Conservation (phyloP, 2,329 filamentous ascomycete genomes). For the Aaosphaeria pasadenensis region DNA sequence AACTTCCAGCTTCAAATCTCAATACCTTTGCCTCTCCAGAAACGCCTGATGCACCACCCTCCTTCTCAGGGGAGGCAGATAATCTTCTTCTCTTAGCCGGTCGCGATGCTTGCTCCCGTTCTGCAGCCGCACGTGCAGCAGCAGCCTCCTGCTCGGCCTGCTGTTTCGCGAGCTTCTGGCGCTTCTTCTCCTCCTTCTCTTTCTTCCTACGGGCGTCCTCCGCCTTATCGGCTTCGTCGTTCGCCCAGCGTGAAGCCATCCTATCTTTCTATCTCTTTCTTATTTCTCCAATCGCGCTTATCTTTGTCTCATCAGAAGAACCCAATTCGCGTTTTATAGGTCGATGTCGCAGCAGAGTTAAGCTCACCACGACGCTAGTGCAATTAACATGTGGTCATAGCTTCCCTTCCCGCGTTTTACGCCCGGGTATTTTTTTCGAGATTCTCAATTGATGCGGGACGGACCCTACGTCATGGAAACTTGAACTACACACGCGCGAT, state of each 20-base stretch:
- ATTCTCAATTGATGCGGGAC: slow-evolving; percentile 5
- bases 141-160: slow-evolving; percentile 59
- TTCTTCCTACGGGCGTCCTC: slow-evolving; percentile 69
- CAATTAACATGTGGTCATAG: slow-evolving; percentile 26
- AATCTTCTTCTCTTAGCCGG: slow-evolving; percentile 62
- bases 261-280: neutral
- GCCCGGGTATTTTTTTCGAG: slow-evolving; percentile 21
- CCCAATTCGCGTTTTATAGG: too few species aligned
- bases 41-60: slow-evolving; percentile 11
- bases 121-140: slow-evolving; percentile 18
- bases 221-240: slow-evolving; percentile 76
- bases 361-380: neutral
- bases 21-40: slow-evolving; percentile 57
- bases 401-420: slow-evolving; percentile 12
- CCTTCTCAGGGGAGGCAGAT: slow-evolving; percentile 43
- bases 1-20: slow-evolving; percentile 66
- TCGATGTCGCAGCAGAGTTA: neutral
- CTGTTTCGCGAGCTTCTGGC: slow-evolving; percentile 77
- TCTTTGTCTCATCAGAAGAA: too few species aligned
- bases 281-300: neutral
- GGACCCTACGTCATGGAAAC: slow-evolving; percentile 27
- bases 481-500: neutral
- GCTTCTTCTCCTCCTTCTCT: slow-evolving; percentile 88
- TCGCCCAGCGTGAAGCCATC: slow-evolving; percentile 78
- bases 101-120: slow-evolving; percentile 28